Percentiles rank a stretch among this genome's conserved stretches.
Conservation (phyloP, 2,329 filamentous ascomycete genomes). For the Trichoderma koningiopsis region DNA sequence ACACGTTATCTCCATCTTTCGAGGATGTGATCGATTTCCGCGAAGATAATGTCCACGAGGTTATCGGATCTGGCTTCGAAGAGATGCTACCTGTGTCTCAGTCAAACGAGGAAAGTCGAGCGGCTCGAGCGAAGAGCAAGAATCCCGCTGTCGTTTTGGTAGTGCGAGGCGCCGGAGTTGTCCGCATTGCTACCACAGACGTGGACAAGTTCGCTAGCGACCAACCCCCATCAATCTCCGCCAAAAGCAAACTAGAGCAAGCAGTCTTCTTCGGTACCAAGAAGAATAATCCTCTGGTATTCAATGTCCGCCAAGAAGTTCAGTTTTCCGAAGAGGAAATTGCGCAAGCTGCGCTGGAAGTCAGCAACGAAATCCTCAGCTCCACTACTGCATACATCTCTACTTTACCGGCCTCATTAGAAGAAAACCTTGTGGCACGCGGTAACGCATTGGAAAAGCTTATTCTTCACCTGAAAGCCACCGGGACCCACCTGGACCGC, state of each 20-base stretch:
- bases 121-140: slow-evolving; percentile 58
- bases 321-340: slow-evolving; percentile 71
- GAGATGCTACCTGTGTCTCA: slow-evolving; percentile 48
- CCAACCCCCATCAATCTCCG: slow-evolving; percentile 66
- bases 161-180: slow-evolving; percentile 63
- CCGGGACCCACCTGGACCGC: slow-evolving; percentile 66
- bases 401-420: slow-evolving; percentile 72
- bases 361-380: slow-evolving; percentile 80
- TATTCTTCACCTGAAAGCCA: slow-evolving; percentile 68
- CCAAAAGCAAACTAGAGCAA: slow-evolving; percentile 89
- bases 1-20: slow-evolving; percentile 66
- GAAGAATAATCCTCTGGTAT: slow-evolving; percentile 83
- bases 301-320: slow-evolving; percentile 67
- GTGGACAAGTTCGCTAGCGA: slow-evolving; percentile 62
- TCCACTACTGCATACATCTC: slow-evolving; percentile 77
- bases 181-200: slow-evolving; percentile 62
- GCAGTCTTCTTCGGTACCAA: slow-evolving; percentile 89
- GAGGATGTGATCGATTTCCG: slow-evolving; percentile 87
- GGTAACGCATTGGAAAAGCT: slow-evolving; percentile 74
- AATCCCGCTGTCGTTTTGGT: slow-evolving; percentile 64
- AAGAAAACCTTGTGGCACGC: slow-evolving; percentile 76
- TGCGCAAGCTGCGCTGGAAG: slow-evolving; percentile 71
- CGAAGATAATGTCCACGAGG: slow-evolving; percentile 62
- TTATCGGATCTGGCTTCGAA: slow-evolving; percentile 65
- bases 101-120: slow-evolving; percentile 49